Evolutionary conservation across 352 stramenopile species (phyloP).

Genomic region (Proteromonas lacertae): DNA sequence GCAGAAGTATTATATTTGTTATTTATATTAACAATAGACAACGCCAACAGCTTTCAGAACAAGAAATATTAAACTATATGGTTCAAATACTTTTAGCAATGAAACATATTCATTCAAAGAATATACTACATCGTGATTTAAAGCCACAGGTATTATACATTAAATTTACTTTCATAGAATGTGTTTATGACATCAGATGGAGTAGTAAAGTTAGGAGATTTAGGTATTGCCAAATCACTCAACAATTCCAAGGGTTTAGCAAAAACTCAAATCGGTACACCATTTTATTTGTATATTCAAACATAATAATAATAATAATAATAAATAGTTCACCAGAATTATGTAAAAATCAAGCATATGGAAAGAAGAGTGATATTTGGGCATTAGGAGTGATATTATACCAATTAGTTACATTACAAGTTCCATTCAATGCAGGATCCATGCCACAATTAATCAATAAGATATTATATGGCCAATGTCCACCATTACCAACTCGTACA

Average conservation of each 20-base stretch:
- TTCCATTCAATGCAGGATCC: constrained; percentile 4
- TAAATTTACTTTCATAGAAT: too few relatives aligned
- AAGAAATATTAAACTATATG: constrained; percentile 7
- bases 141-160: too few relatives aligned
- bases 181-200: constrained; percentile 14
- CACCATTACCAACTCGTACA: too few relatives aligned
- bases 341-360: too few relatives aligned
- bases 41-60: too few relatives aligned
- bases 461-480: too few relatives aligned
- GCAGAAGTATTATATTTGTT: too few relatives aligned
- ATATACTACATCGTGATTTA: constrained; percentile 17
- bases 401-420: constrained; percentile 9
- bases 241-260: constrained; percentile 1
- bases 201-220: constrained; percentile 17
- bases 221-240: constrained; percentile 14
- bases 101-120: constrained; percentile 15
- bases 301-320: too few relatives aligned
- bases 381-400: constrained; percentile 12
- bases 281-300: too few relatives aligned
- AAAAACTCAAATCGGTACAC: constrained; percentile 2
- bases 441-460: background rate
- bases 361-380: too few relatives aligned
- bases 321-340: too few relatives aligned
- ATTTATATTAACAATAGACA: too few relatives aligned
- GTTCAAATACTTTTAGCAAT: constrained; percentile 15